Evolutionary conservation across 2,329 filamentous ascomycete species (phyloP).

Genomic region (Sclerotiophoma versabilis): DNA sequence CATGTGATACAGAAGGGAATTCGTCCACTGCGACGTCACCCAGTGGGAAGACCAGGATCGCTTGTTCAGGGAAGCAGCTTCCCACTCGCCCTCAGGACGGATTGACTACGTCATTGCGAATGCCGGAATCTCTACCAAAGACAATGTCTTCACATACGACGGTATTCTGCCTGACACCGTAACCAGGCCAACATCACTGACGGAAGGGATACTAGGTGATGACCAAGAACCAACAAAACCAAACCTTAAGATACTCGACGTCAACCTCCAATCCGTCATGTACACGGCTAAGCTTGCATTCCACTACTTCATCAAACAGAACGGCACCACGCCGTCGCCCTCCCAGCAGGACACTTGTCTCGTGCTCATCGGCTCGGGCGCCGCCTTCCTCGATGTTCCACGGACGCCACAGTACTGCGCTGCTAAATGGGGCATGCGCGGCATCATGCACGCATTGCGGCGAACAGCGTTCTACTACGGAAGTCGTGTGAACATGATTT

Average conservation of each 20-base stretch:
- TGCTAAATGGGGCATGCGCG: slow-evolving; percentile 20
- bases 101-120: slow-evolving; percentile 18
- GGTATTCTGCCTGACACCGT: not conserved
- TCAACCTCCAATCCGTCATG: not conserved
- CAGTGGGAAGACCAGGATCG: not conserved
- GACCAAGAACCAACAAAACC: not conserved
- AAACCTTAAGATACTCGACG: not conserved
- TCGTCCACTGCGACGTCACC: not conserved
- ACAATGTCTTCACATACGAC: slow-evolving; percentile 17
- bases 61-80: not conserved
- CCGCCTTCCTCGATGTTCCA: slow-evolving; percentile 16
- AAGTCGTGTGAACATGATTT: slow-evolving; percentile 13
- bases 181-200: not conserved
- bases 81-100: not conserved
- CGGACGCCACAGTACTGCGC: slow-evolving; percentile 13
- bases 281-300: slow-evolving; percentile 7
- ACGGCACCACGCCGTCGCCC: slow-evolving; percentile 1
- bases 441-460: slow-evolving; percentile 16
- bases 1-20: not conserved
- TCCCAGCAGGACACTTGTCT: slow-evolving; percentile 15
- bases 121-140: slow-evolving; percentile 13
- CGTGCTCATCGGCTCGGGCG: slow-evolving; percentile 13
- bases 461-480: slow-evolving; percentile 9
- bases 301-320: slow-evolving; percentile 16
- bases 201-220: not conserved